Evolutionary conservation across 1,139 yeast genomes (phyloP), one percentile per base, ranked within the genome.

Genomic region (Saccharomyces pastorianus): DNA sequence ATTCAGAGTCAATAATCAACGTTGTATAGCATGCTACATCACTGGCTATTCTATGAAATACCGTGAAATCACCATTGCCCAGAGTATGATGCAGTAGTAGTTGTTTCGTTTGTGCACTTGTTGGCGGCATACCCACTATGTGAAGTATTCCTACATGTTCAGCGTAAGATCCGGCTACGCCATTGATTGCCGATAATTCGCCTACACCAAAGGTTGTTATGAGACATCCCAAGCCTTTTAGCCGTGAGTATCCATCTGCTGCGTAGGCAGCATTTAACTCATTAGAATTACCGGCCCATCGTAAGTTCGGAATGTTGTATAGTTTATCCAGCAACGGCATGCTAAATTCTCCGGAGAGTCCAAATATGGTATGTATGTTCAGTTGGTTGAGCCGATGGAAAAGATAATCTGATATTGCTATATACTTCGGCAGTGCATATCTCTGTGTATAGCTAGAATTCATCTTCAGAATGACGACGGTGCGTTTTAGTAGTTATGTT

Each of bases 11-110:
- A 47, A 77, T 76, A 59, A 88, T 71, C 60, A 83, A 76, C 14
- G 82, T 79, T 14, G 85, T 75, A 57, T 87, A 81, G 56, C 77
- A 78, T 54, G 85, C 76, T 60, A 88, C 81, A 64, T 83, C 79
- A 58, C 80, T 77, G 41, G 88, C 83, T 85, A 87, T 85, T 64
- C 80, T 74, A 67, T 78, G 78, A 75, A 86, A 88, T 41, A 84
- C 91, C 38, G 83, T 81, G 70, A 85, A 88, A 69, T 85, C 91
- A 51, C 93, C 91, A 69, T 88, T 85, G 57, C 96, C 96, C 62
- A 84, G 73, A 25, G 91, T 84, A 68, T 84, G 90, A 61, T 78
- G 82, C 52, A 78, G 69, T 7, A 76, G 59, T 55, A 80, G 65
- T 57, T 79, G 77, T 65, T 82, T 78, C 53, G 82, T 72, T 62